These are phyloP conservation scores for Geotrichum fermentans DNA, from an alignment of 1,139 yeast genomes.

Conservation along the genomic window DNA sequence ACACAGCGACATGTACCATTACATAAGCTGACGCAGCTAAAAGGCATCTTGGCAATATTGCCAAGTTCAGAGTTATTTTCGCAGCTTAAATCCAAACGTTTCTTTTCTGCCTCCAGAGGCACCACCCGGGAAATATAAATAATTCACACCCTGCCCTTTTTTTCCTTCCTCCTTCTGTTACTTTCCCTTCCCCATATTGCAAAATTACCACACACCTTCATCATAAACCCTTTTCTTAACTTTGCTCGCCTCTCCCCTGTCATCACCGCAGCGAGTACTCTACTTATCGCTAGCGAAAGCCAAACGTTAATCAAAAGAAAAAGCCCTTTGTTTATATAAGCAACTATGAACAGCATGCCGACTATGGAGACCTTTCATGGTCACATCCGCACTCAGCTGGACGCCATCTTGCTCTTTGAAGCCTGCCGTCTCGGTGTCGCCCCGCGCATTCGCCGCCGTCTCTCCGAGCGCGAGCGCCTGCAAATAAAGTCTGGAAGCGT, in stretches of 20 bases:
- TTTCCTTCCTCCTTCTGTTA: neutral
- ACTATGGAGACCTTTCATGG: slow-evolving; percentile 53
- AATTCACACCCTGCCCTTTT: neutral
- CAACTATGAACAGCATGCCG: slow-evolving; percentile 8
- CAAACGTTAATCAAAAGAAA: neutral
- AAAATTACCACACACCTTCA: too few relatives aligned
- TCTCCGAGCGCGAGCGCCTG: slow-evolving; percentile 48
- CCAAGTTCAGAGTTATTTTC: slow-evolving; percentile 9
- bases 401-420: slow-evolving; percentile 53
- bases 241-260: neutral
- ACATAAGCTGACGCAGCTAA: too few relatives aligned
- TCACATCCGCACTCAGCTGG: slow-evolving; percentile 46
- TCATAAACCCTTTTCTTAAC: too few relatives aligned
- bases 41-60: too few relatives aligned
- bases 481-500: slow-evolving; percentile 49
- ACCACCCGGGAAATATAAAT: too few relatives aligned
- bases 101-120: neutral
- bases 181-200: neutral
- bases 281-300: neutral
- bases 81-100: neutral
- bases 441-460: slow-evolving; percentile 48
- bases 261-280: neutral
- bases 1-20: too few relatives aligned
- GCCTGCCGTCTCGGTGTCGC: slow-evolving; percentile 48
- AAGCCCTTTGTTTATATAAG: neutral